Conservation (phyloP, 129 eudicot genomes). For the Erigeron canadensis region DNA sequence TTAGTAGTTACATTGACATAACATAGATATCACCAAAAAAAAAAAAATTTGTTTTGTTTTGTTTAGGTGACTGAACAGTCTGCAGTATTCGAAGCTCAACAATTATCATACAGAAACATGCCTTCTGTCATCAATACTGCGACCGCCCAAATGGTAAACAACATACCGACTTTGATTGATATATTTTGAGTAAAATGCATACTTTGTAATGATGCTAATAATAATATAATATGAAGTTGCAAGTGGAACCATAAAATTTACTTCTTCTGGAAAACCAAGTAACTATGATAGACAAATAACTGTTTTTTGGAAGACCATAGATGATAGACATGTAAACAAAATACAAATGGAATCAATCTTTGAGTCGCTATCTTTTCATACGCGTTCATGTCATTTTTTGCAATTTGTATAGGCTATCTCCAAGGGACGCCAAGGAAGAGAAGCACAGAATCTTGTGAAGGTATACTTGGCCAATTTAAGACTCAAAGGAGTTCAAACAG, state of each 20-base stretch:
- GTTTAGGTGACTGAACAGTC: constrained; percentile 59
- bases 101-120: constrained; percentile 50
- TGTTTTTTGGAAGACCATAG: too few relatives aligned
- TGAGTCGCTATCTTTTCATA: not conserved
- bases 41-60: too few relatives aligned
- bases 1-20: not conserved
- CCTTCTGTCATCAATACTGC: constrained; percentile 69
- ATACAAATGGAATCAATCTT: not conserved
- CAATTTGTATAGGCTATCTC: constrained; percentile 61
- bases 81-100: constrained; percentile 59
- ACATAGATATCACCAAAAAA: constrained; percentile 2
- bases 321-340: not conserved
- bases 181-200: not conserved
- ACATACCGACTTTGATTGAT: constrained; percentile 5
- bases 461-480: constrained; percentile 90
- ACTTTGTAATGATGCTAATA: not conserved
- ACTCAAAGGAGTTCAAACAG: constrained; percentile 86
- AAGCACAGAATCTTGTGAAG: constrained; percentile 80
- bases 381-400: not conserved
- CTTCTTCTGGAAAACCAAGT: too few relatives aligned
- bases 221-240: not conserved
- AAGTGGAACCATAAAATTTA: not conserved
- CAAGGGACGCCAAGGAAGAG: constrained; percentile 94
- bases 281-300: too few relatives aligned
- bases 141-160: constrained; percentile 82